phyloP scores from a whole-genome alignment of 2,329 filamentous ascomycete genomes.

The Fusarium sp. region DNA sequence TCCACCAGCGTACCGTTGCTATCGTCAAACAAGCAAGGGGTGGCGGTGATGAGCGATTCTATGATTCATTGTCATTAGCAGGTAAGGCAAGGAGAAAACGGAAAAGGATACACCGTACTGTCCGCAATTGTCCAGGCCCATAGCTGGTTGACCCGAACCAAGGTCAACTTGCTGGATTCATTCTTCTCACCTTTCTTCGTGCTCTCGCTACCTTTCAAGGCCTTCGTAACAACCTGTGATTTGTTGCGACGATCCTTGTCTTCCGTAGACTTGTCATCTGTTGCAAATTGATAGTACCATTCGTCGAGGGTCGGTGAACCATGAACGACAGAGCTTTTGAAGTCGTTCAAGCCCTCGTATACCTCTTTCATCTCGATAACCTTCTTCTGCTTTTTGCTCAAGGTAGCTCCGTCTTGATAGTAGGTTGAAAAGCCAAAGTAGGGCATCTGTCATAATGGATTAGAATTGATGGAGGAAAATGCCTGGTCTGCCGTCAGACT shows the following conservation, averaged over 20 bases:
- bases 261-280: fast-evolving
- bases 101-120: background rate
- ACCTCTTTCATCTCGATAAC: background rate
- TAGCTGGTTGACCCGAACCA: background rate
- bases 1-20: background rate
- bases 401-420: background rate
- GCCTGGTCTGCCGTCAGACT: background rate
- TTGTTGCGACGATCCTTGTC: background rate
- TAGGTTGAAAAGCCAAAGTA: background rate
- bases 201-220: fast-evolving
- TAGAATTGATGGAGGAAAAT: background rate
- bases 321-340: background rate
- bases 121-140: conserved; percentile 4
- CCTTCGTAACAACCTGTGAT: background rate
- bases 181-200: background rate
- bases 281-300: conserved; percentile 4
- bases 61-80: background rate
- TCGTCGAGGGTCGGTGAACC: background rate
- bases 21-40: background rate
- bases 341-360: background rate
- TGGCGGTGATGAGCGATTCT: conserved; percentile 8
- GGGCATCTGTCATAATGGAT: background rate
- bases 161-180: background rate
- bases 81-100: background rate
- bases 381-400: background rate